These are phyloP conservation scores for Arachis stenosperma DNA, from an alignment of 306 rosid species.

Conservation along the genomic window DNA sequence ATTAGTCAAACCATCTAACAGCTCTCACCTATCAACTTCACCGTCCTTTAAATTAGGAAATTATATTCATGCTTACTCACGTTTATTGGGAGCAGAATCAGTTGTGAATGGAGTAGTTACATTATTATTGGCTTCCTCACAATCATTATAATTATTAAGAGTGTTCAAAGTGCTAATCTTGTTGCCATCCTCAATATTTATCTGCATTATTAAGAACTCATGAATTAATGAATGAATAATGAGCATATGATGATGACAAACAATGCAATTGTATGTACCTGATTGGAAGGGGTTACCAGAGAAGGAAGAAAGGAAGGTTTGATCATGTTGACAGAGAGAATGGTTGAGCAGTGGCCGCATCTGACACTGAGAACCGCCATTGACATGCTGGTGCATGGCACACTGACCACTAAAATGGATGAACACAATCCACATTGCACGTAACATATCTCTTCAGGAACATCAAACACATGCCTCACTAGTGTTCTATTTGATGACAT, in stretches of 20 bases:
- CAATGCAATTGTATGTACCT: no score
- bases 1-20: no score
- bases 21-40: no score
- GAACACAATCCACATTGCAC: slow-evolving; percentile 87
- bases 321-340: slow-evolving; percentile 83
- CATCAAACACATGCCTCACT: slow-evolving; percentile 53
- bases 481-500: slow-evolving; percentile 64
- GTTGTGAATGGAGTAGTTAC: slow-evolving; percentile 42
- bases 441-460: slow-evolving; percentile 82
- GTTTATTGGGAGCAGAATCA: slow-evolving; percentile 63
- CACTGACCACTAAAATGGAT: slow-evolving; percentile 83
- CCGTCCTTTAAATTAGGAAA: no score
- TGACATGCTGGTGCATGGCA: slow-evolving; percentile 89
- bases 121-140: slow-evolving; percentile 61
- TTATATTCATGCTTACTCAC: slow-evolving; percentile 45
- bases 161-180: slow-evolving; percentile 42
- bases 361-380: slow-evolving; percentile 76
- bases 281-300: no score
- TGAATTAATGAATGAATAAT: no score
- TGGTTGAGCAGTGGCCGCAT: slow-evolving; percentile 89
- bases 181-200: slow-evolving; percentile 47
- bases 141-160: slow-evolving; percentile 55
- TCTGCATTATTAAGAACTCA: neutral
- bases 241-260: no score
- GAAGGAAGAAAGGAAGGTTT: slow-evolving; percentile 84